These are phyloP conservation scores for Pinus taeda DNA, from an alignment of 75 land plant genomes.

Conservation along the genomic window DNA sequence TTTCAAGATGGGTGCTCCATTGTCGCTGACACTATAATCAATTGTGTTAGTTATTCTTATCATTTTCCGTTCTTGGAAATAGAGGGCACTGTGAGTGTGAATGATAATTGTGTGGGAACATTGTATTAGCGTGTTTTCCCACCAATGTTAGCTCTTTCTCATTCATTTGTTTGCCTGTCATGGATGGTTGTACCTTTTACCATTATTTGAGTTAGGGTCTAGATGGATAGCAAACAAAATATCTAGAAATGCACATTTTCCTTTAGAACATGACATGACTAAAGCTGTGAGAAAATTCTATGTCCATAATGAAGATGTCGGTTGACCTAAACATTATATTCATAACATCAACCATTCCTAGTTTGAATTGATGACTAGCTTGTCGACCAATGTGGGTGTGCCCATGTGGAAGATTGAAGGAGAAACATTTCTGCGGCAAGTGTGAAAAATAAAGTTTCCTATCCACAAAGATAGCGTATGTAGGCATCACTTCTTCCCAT, in stretches of 20 bases:
- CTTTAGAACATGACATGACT: conserved; percentile 71
- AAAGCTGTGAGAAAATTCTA: conserved; percentile 46
- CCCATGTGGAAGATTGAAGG: conserved; percentile 64
- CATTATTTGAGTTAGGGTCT: conserved; percentile 47
- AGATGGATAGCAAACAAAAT: conserved; percentile 76
- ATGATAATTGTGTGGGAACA: conserved; percentile 83
- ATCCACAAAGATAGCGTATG: conserved; percentile 65
- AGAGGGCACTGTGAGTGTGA: conserved; percentile 59
- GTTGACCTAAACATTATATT: conserved; percentile 40
- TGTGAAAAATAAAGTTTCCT: conserved; percentile 17
- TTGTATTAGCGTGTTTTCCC: conserved; percentile 92
- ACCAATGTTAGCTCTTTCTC: conserved; percentile 78
- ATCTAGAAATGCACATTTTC: conserved; percentile 54
- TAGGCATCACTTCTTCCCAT: too few species aligned
- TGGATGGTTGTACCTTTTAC: conserved; percentile 75
- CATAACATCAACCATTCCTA: conserved; percentile 33
- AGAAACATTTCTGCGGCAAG: conserved; percentile 37
- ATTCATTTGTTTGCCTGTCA: conserved; percentile 91
- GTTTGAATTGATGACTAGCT: conserved; percentile 77
- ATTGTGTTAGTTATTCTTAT: conserved; percentile 95
- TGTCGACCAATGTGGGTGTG: conserved; percentile 50
- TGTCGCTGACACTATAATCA: conserved; percentile 67
- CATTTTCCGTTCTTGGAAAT: conserved; percentile 83
- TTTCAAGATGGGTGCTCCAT: conserved; percentile 65
- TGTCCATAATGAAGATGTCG: conserved; percentile 33